A percentile compares a stretch with the other conserved stretches of the same genome.
These are phyloP conservation scores for Trametes gibbosa DNA, from an alignment of 768 basidiomycete species.

Conservation along the genomic window DNA sequence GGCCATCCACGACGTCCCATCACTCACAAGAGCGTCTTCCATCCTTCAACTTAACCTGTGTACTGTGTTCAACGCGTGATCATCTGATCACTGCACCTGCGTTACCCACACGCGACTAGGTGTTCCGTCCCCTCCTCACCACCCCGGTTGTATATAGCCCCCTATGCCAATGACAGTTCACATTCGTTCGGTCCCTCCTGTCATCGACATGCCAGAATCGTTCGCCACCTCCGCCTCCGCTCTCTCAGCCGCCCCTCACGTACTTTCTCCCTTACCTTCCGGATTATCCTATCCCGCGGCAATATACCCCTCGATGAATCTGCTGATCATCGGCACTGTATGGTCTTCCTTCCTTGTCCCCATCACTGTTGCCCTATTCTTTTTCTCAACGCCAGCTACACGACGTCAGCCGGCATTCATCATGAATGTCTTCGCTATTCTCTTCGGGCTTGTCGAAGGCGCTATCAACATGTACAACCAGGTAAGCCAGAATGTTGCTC, in stretches of 20 bases:
- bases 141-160: too few relatives aligned
- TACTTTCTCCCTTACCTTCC: neutral
- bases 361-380: constrained; percentile 20
- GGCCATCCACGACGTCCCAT: too few relatives aligned
- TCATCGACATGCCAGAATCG: too few relatives aligned
- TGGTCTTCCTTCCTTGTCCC: constrained; percentile 5
- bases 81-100: too few relatives aligned
- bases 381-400: constrained; percentile 25
- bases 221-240: neutral
- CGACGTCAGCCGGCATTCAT: constrained; percentile 26
- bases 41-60: too few relatives aligned
- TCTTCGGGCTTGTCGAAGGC: neutral
- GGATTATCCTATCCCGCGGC: neutral
- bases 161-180: too few relatives aligned
- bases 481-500: neutral
- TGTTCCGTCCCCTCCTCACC: too few relatives aligned
- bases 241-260: neutral
- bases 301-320: constrained; percentile 4
- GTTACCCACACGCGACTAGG: too few relatives aligned
- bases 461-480: neutral
- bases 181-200: too few relatives aligned
- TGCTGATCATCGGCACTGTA: constrained; percentile 5
- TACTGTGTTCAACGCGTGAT: too few relatives aligned
- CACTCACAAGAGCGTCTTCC: too few relatives aligned
- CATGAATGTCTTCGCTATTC: constrained; percentile 26